Evolutionary conservation across 768 basidiomycete genomes (phyloP).

Genomic region (Auricularia sp.): DNA sequence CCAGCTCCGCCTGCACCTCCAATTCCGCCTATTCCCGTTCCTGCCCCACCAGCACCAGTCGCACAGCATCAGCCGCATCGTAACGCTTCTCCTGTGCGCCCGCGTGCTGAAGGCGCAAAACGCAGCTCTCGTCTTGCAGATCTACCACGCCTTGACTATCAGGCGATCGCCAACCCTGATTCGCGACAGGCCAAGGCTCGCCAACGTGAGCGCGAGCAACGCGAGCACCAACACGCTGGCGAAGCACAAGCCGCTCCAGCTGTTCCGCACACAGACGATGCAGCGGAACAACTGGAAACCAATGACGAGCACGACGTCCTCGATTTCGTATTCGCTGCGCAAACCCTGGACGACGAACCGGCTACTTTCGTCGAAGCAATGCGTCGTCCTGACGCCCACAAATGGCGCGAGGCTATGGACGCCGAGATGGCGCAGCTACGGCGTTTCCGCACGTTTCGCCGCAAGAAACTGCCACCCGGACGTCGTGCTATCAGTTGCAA

Average conservation of each 20-base stretch:
- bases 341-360: slow-evolving; percentile 12
- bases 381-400: slow-evolving; percentile 7
- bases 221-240: too few species aligned
- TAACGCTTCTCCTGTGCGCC: background rate
- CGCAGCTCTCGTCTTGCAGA: background rate
- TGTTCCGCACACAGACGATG: too few species aligned
- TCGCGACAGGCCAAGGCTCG: background rate
- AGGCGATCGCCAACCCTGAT: background rate
- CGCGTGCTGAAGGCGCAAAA: background rate
- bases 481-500: background rate
- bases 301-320: background rate
- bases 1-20: too few species aligned
- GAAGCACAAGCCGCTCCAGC: background rate
- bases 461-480: slow-evolving; percentile 1
- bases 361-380: slow-evolving; percentile 13
- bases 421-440: slow-evolving; percentile 14
- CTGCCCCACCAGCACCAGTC: background rate
- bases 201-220: background rate
- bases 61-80: background rate
- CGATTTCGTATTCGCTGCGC: background rate
- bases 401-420: slow-evolving; percentile 16
- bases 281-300: background rate
- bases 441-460: slow-evolving; percentile 15
- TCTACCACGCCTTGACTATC: background rate
- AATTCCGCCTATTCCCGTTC: too few species aligned